Percentiles rank a stretch among this genome's conserved stretches.
Evolutionary conservation across 129 eudicot genomes (phyloP).

Genomic region (Kitagawia praeruptora): DNA sequence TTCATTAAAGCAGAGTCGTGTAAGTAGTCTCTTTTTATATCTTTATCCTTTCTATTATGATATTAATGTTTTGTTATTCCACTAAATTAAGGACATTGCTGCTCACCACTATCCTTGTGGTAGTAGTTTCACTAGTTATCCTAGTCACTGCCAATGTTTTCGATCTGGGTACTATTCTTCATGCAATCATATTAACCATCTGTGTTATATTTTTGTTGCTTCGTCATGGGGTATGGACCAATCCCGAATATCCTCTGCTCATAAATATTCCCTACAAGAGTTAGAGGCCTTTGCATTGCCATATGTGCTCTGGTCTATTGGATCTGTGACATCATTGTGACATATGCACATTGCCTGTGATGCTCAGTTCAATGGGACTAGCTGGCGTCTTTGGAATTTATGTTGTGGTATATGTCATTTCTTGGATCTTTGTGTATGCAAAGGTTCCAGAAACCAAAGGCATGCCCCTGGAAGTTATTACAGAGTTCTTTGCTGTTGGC

Average conservation of each 20-base stretch:
- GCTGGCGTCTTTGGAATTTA: too few relatives aligned
- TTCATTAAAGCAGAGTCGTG: neutral
- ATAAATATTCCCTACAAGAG: too few relatives aligned
- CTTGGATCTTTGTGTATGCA: too few relatives aligned
- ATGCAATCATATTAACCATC: slow-evolving; percentile 51
- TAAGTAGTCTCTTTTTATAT: neutral
- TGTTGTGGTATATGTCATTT: too few relatives aligned
- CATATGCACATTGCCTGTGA: too few relatives aligned
- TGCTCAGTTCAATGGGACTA: too few relatives aligned
- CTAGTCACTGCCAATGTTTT: slow-evolving; percentile 38
- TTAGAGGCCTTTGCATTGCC: too few relatives aligned
- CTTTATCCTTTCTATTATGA: neutral
- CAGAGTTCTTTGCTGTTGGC: slow-evolving; percentile 68
- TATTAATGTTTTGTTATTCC: neutral
- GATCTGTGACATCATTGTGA: too few relatives aligned
- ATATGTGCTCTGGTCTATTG: too few relatives aligned
- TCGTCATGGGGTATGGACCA: slow-evolving; percentile 80
- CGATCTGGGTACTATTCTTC: slow-evolving; percentile 37
- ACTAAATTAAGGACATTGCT: slow-evolving; percentile 46
- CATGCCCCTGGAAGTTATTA: slow-evolving; percentile 76
- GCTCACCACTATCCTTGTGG: slow-evolving; percentile 52
- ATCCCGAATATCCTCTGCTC: slow-evolving; percentile 67
- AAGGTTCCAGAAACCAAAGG: too few relatives aligned
- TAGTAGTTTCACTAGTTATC: slow-evolving; percentile 43
- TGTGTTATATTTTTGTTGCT: slow-evolving; percentile 60